phyloP scores from a whole-genome alignment of 2,329 filamentous ascomycete species.

The Penicillium sp. region DNA sequence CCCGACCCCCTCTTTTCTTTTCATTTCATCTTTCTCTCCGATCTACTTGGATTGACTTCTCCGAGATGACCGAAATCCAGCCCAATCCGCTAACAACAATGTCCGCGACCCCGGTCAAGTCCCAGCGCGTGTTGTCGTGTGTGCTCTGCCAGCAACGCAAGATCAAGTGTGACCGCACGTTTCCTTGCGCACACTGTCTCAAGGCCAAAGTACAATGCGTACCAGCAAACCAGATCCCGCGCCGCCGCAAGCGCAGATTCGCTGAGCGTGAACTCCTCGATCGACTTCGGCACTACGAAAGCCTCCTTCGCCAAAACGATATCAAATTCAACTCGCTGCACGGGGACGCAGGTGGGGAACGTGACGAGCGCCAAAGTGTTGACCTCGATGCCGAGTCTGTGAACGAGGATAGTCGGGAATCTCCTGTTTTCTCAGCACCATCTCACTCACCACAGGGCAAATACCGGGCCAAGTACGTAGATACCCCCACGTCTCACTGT shows the following conservation, averaged over 20 bases:
- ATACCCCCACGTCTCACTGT: neutral
- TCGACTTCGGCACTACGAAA: slow-evolving; percentile 71
- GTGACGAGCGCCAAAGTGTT: neutral
- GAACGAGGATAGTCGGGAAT: neutral
- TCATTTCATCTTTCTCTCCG: neutral
- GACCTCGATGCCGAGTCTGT: neutral
- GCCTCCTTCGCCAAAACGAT: slow-evolving; percentile 66
- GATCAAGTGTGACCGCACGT: slow-evolving; percentile 73
- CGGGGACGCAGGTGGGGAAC: neutral
- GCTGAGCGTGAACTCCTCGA: slow-evolving; percentile 73
- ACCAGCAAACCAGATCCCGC: slow-evolving; percentile 50
- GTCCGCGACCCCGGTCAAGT: neutral
- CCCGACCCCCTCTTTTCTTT: neutral
- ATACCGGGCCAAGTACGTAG: slow-evolving; percentile 24
- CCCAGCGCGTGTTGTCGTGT: slow-evolving; percentile 53
- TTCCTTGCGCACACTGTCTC: slow-evolving; percentile 72
- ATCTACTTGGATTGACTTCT: neutral
- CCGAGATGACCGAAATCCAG: neutral
- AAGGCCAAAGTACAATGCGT: slow-evolving; percentile 64
- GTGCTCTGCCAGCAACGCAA: slow-evolving; percentile 78
- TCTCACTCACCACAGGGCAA: neutral
- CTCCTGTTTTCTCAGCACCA: neutral
- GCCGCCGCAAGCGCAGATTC: slow-evolving; percentile 64
- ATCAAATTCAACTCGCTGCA: slow-evolving; percentile 71
- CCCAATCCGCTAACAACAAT: neutral